Conservation (phyloP, 2,329 filamentous ascomycete genomes). For the Botrytis sinoallii region DNA sequence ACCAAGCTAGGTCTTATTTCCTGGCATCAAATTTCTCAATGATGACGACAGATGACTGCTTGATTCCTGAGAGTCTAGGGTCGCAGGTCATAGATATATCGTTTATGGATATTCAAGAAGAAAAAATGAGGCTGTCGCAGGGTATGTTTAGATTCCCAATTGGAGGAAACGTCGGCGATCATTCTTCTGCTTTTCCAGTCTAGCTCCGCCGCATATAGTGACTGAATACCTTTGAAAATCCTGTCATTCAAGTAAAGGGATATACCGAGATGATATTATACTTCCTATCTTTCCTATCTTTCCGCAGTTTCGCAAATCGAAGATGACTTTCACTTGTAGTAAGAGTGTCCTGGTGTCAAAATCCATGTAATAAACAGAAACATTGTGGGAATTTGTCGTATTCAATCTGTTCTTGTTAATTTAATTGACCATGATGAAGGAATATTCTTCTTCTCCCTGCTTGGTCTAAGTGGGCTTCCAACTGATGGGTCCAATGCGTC, state of each 20-base stretch:
- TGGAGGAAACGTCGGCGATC: neutral
- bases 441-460: neutral
- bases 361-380: neutral
- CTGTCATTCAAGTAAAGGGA: neutral
- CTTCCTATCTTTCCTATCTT: neutral
- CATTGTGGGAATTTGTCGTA: neutral
- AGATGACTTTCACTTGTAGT: neutral
- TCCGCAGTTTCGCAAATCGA: neutral
- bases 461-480: neutral
- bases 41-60: neutral
- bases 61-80: too few species aligned
- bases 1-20: neutral
- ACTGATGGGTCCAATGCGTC: neutral
- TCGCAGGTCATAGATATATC: neutral
- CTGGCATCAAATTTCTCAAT: neutral
- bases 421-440: neutral
- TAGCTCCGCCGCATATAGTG: neutral
- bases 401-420: neutral
- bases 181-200: neutral
- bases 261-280: neutral
- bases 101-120: neutral
- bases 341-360: neutral
- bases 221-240: neutral
- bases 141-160: neutral
- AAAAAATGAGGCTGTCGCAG: neutral